Evolutionary conservation across 108 stramenopile species (phyloP).

Genomic region (Cyclotella baltica): DNA sequence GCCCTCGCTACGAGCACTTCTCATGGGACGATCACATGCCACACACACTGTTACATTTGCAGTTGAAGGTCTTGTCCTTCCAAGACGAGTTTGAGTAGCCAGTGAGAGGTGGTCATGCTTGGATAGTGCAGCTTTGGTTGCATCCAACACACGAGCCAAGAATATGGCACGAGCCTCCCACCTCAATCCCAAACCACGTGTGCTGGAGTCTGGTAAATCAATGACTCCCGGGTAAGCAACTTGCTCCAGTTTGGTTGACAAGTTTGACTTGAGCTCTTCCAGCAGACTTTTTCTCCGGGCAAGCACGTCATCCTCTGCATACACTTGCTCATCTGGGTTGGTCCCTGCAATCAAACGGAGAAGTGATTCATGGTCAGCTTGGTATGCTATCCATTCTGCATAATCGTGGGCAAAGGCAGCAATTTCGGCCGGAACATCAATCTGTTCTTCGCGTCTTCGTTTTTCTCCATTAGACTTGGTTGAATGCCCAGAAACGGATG

Average conservation of each 20-base stretch:
- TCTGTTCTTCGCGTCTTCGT: slow-evolving; percentile 26
- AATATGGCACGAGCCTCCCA: slow-evolving; percentile 58
- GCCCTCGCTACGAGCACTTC: not conserved
- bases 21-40: slow-evolving; percentile 57
- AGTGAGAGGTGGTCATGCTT: slow-evolving; percentile 60
- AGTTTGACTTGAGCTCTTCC: slow-evolving; percentile 41
- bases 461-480: slow-evolving; percentile 31
- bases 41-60: slow-evolving; percentile 46
- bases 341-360: slow-evolving; percentile 52
- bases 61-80: slow-evolving; percentile 31
- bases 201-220: slow-evolving; percentile 5
- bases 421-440: slow-evolving; percentile 54
- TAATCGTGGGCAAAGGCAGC: slow-evolving; percentile 57
- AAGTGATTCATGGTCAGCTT: slow-evolving; percentile 57
- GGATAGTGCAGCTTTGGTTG: slow-evolving; percentile 53
- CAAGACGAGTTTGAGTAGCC: slow-evolving; percentile 36
- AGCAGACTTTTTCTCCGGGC: slow-evolving; percentile 38
- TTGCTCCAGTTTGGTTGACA: slow-evolving; percentile 38
- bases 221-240: slow-evolving; percentile 26
- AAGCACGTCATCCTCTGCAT: slow-evolving; percentile 59
- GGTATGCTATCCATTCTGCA: slow-evolving; percentile 52
- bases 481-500: not conserved
- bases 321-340: slow-evolving; percentile 53
- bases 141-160: slow-evolving; percentile 49
- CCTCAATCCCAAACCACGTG: slow-evolving; percentile 45